Evolutionary conservation across 1,284 basidiomycete species (phyloP).

Genomic region (Heliocybe sulcata): DNA sequence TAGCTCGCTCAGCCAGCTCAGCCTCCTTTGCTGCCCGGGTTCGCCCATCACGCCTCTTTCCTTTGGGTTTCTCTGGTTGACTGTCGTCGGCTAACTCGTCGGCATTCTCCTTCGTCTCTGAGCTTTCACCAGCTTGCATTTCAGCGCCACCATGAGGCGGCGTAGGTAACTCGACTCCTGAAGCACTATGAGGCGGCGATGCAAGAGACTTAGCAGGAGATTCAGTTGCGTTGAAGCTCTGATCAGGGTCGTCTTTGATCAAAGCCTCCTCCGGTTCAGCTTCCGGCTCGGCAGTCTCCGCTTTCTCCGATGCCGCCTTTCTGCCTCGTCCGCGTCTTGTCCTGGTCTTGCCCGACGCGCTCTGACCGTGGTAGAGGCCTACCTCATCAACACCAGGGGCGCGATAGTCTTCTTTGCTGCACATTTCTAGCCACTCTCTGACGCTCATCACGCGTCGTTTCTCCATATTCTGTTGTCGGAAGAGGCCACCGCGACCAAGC

Average conservation of each 20-base stretch:
- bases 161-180: conserved; percentile 1
- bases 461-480: conserved; percentile 89
- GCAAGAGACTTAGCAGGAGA: conserved; percentile 5
- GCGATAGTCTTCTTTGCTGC: conserved; percentile 58
- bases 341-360: conserved; percentile 27
- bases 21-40: conserved; percentile 47
- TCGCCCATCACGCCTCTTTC: conserved; percentile 34
- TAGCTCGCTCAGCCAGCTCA: conserved; percentile 41
- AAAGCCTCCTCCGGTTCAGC: conserved; percentile 21
- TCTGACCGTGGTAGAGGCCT: conserved; percentile 33
- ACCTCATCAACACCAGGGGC: conserved; percentile 66
- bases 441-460: conserved; percentile 78
- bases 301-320: conserved; percentile 22
- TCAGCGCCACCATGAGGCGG: conserved; percentile 3
- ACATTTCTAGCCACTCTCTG: conserved; percentile 85
- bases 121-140: not conserved
- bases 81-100: conserved; percentile 14
- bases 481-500: conserved; percentile 79
- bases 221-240: not conserved
- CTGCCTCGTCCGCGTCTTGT: conserved; percentile 14
- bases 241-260: conserved; percentile 14
- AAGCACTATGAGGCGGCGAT: conserved; percentile 8
- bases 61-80: conserved; percentile 30
- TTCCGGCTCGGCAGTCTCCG: conserved; percentile 28
- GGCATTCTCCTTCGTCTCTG: conserved; percentile 4